Conservation (phyloP, 2,329 filamentous ascomycete species). For the Cytospora piceae region DNA sequence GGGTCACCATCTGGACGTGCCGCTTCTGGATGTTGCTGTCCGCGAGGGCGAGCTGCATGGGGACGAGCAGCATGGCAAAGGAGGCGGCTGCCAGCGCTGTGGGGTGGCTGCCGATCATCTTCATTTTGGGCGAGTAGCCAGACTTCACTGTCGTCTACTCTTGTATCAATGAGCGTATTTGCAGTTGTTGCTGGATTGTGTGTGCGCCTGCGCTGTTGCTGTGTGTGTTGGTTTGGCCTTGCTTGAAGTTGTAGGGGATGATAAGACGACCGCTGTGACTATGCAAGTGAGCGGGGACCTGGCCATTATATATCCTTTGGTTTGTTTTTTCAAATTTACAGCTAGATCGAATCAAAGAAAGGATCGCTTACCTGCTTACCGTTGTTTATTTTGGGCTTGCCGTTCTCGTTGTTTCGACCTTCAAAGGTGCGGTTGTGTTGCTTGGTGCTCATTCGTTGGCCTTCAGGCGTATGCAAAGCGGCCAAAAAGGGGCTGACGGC, state of each 20-base stretch:
- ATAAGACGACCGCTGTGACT: not conserved
- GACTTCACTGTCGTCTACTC: not conserved
- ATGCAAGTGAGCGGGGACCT: not conserved
- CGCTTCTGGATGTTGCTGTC: constrained; percentile 8
- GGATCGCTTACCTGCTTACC: not conserved
- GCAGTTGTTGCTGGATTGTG: not conserved
- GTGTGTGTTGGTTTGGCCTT: not conserved
- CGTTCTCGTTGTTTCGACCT: constrained; percentile 6
- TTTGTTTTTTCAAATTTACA: not conserved
- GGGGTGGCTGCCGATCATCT: not conserved
- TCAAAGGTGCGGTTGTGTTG: not conserved
- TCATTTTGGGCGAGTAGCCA: not conserved
- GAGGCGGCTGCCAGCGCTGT: not conserved
- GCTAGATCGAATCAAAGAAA: not conserved
- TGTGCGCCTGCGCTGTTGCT: constrained; percentile 10
- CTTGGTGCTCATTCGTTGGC: constrained; percentile 10
- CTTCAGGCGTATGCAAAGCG: not conserved
- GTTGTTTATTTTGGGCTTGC: not conserved
- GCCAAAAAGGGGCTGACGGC: not conserved
- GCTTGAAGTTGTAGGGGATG: not conserved
- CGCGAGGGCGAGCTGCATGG: not conserved
- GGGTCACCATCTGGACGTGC: constrained; percentile 66
- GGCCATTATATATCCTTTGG: not conserved
- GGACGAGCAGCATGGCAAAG: not conserved
- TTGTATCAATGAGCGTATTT: not conserved